Evolutionary conservation across 139 green algal species (phyloP).

Genomic region (Protoeuglena noctilucae): DNA sequence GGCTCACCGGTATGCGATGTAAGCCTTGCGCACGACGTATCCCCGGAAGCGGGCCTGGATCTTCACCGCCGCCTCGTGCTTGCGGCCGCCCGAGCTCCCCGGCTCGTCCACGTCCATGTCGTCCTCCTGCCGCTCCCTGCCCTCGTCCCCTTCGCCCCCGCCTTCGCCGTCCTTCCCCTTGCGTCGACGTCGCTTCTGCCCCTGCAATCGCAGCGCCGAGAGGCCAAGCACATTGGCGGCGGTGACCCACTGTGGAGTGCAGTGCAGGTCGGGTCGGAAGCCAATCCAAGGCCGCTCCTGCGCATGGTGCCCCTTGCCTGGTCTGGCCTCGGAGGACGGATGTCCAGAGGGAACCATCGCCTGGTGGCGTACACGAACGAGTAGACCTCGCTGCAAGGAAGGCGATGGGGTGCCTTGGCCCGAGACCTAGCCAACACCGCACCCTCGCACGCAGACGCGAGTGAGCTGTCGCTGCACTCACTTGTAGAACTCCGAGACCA

Average conservation of each 20-base stretch:
- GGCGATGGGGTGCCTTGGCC: background rate
- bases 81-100: too few relatives aligned
- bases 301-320: slow-evolving; percentile 2
- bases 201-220: slow-evolving; percentile 3
- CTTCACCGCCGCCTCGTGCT: slow-evolving; percentile 4
- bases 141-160: slow-evolving; percentile 1
- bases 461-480: too few relatives aligned
- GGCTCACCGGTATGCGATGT: background rate
- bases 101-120: slow-evolving; percentile 3
- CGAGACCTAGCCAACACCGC: background rate
- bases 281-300: background rate
- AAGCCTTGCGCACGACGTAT: slow-evolving; percentile 63
- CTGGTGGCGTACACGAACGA: slow-evolving; percentile 50
- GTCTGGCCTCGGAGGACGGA: slow-evolving; percentile 25
- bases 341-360: slow-evolving; percentile 48
- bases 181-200: background rate
- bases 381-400: too few relatives aligned
- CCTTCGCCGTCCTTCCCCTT: background rate
- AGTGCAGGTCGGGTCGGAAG: too few relatives aligned
- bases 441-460: too few relatives aligned
- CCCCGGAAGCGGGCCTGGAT: slow-evolving; percentile 73
- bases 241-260: background rate
- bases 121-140: slow-evolving; percentile 1
- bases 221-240: background rate
- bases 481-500: slow-evolving; percentile 59